Evolutionary conservation across 352 stramenopile species (phyloP).

Genomic region (Globisporangium carolinianum): DNA sequence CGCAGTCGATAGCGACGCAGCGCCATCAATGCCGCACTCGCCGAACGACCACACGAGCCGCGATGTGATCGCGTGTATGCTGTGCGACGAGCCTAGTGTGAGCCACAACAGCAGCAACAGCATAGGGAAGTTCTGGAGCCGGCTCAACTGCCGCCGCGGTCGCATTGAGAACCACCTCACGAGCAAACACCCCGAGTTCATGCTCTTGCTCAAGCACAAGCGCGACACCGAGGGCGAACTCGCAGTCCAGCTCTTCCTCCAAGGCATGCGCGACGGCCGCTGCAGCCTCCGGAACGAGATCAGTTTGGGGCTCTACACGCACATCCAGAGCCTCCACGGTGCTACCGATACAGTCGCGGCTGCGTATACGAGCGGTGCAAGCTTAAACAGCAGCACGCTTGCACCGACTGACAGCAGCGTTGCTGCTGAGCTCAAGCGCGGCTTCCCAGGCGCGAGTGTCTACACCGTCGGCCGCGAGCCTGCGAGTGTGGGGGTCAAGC

Average conservation of each 20-base stretch:
- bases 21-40: neutral
- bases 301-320: constrained; percentile 46
- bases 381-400: neutral
- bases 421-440: constrained; percentile 4
- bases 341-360: neutral
- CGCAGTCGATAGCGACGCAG: neutral
- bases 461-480: constrained; percentile 5
- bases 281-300: constrained; percentile 71
- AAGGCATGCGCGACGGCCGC: constrained; percentile 61
- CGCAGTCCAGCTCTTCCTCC: constrained; percentile 69
- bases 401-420: too few species aligned
- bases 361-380: neutral
- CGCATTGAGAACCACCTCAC: constrained; percentile 76
- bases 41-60: constrained; percentile 14
- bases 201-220: constrained; percentile 73
- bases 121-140: constrained; percentile 53
- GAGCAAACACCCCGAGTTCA: constrained; percentile 79
- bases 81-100: constrained; percentile 58
- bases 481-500: neutral
- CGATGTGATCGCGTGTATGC: constrained; percentile 70
- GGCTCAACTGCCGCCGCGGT: constrained; percentile 61
- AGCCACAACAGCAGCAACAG: constrained; percentile 35
- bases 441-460: constrained; percentile 7
- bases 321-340: constrained; percentile 22
- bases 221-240: constrained; percentile 63